Evolutionary conservation across 148 eudicot species (phyloP), one percentile per base, ranked within the genome.

Genomic region (Persicaria tinctoria): DNA sequence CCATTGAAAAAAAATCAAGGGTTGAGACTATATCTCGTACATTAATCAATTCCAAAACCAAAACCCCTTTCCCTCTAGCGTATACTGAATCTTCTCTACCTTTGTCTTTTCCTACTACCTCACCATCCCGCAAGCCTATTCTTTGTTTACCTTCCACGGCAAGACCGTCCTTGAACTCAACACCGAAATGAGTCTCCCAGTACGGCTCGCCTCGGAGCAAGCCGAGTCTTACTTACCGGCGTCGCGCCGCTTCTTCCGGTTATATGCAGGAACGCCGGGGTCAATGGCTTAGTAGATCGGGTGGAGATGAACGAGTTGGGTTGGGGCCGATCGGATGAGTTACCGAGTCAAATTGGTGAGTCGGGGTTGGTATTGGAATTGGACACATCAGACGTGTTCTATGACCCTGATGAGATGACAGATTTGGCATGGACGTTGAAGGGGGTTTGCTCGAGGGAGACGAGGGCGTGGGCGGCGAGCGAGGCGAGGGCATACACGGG

Each of bases 401-500:
- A 62, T 3, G 68, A 62, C 44, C 41, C 41, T 13, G 45, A 27
- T 5, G 70, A 64, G 70, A 38, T 64, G 70, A 17, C 46, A 8
- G 47, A n/a, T 6, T 12, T 64, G 47, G 47, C 17, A 17, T 4
- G 46, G 47, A 64, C 47, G 7, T 62, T 83, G 32, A 80, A 46
- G 76, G 76, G 47, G 79, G 76, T 80, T 1, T 83, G 83, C 46
- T 46, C 70, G 45, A 7, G 23, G 7, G 78, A 49, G 48, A 80
- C 86, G 45, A 53, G 6, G 12, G 80, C 73, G 27, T 83, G 83
- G 68, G 86, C 79, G 8, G 78, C 81, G 12, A 50, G 63, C 16
- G 81, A 83, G 78, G 20, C 80, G 20, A 38, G 79, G 63, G 77
- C 76, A 27, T 80, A 41, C 46, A 80, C 79, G 3, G 49, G 23